These are phyloP conservation scores for Schizophyllum commune DNA, from an alignment of 1,284 basidiomycete genomes.

Conservation along the genomic window DNA sequence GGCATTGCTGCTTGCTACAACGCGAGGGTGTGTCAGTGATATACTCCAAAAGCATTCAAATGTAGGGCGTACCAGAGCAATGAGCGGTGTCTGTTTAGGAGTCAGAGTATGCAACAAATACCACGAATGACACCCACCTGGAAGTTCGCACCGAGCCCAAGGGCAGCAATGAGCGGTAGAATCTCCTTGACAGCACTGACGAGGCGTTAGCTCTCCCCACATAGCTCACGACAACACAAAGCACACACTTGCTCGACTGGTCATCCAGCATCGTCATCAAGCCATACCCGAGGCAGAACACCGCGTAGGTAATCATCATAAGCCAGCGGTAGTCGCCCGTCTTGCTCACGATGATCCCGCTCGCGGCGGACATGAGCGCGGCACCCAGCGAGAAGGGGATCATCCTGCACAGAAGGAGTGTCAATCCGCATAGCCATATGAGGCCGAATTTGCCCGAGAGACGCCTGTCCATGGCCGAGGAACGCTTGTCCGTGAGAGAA, in stretches of 20 bases:
- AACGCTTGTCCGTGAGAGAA: not conserved
- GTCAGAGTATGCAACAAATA: not conserved
- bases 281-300: conserved; percentile 57
- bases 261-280: conserved; percentile 50
- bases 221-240: not conserved
- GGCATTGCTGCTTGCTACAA: conserved; percentile 78
- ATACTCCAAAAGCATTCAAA: not conserved
- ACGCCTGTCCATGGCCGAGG: not conserved
- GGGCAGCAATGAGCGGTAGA: conserved; percentile 50
- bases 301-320: conserved; percentile 50
- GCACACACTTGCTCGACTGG: conserved; percentile 36
- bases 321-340: conserved; percentile 56
- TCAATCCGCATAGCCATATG: conserved; percentile 1
- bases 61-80: conserved; percentile 26
- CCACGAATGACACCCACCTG: not conserved
- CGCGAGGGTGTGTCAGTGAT: not conserved
- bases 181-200: conserved; percentile 50
- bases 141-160: conserved; percentile 41
- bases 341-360: conserved; percentile 54
- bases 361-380: conserved; percentile 46
- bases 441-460: not conserved
- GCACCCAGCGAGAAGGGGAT: conserved; percentile 66
- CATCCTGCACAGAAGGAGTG: conserved; percentile 39
- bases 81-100: conserved; percentile 44
- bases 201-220: too few relatives aligned